Evolutionary conservation across 2,329 filamentous ascomycete species (phyloP).

Genomic region (Penicillium sp.): DNA sequence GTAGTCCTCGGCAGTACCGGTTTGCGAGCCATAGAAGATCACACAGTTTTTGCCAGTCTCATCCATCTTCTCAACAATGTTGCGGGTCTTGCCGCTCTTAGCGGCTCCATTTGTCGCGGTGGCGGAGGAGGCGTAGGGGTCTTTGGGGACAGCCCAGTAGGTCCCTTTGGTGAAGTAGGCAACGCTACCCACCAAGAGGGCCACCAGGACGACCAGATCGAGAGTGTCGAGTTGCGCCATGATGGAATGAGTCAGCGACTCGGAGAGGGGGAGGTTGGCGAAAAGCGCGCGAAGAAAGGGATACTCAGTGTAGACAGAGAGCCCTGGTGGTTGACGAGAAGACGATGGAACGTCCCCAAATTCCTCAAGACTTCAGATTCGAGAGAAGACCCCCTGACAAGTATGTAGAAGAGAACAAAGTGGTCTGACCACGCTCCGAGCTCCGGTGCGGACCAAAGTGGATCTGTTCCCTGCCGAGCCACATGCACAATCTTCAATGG

Average conservation of each 20-base stretch:
- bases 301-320: neutral
- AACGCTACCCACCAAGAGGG: conserved; percentile 78
- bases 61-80: conserved; percentile 94
- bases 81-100: conserved; percentile 81
- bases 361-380: neutral
- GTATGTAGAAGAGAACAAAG: conserved; percentile 13
- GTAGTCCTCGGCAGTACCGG: conserved; percentile 97
- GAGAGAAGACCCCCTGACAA: conserved; percentile 9
- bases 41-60: conserved; percentile 96
- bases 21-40: conserved; percentile 98
- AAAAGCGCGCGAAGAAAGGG: neutral
- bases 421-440: conserved; percentile 18
- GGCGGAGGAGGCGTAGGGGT: conserved; percentile 79
- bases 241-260: conserved; percentile 3
- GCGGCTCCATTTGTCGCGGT: conserved; percentile 58
- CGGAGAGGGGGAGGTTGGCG: neutral
- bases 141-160: conserved; percentile 77
- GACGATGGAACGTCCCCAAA: neutral
- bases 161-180: conserved; percentile 98
- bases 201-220: conserved; percentile 86
- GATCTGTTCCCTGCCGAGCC: conserved; percentile 13
- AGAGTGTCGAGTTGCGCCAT: conserved; percentile 98
- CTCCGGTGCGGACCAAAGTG: conserved; percentile 13
- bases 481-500: neutral
- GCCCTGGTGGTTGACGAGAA: neutral